Base-by-base conservation (phyloP, 1,284 basidiomycete species). In the Thelephora terrestris region DNA sequence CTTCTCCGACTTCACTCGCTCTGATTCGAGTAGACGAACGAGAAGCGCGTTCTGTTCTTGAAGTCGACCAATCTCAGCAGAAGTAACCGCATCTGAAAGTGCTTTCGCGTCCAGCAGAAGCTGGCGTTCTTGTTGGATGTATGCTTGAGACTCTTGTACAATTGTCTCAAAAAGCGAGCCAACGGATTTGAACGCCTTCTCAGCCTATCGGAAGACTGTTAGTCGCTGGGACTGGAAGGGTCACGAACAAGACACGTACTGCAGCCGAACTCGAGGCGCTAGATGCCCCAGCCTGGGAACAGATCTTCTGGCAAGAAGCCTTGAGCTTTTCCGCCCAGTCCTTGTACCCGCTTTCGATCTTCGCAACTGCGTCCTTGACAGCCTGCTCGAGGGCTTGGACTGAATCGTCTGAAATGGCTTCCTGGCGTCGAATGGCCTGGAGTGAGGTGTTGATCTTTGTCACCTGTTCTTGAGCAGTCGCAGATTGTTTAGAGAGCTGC, bases 31-130 rank as follows among this genome's bases (percentile, higher is more conserved):
- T 52, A 90, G 67, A 21, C 71, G 69, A 1, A 67, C 64, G 25
- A 96, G 71, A 1, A 74, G 63, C n/a, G 71, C 70, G 58, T 94
- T 94, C 61, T 93, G 90, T 44, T 76, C 69, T 51, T 75, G 75
- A 18, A 95, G 69, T 21, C 79, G 78, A 1, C 66, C 60, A 29
- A 89, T 74, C 68, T 92, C 87, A 5, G 71, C 65, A 17, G 73
- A 66, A 0, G 76, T 73, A 3, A 77, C 71, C 42, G 69, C 68
- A 10, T 76, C 69, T 0, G 76, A 70, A 29, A 81, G 61, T 4
- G 66, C 58, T 50, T 77, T 76, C 3, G 78, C 71, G 47, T 78
- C 70, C 20, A 67, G 63, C 3, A 79, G 61, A 9, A 74, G 65
- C 47, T 75, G 69, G 27, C 71, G 70, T 59, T 89, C 79, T 0